Percentiles rank a stretch among this genome's conserved stretches.
These are phyloP conservation scores for Henckelia pumila DNA, from an alignment of 257 asterid genomes.

Conservation along the genomic window DNA sequence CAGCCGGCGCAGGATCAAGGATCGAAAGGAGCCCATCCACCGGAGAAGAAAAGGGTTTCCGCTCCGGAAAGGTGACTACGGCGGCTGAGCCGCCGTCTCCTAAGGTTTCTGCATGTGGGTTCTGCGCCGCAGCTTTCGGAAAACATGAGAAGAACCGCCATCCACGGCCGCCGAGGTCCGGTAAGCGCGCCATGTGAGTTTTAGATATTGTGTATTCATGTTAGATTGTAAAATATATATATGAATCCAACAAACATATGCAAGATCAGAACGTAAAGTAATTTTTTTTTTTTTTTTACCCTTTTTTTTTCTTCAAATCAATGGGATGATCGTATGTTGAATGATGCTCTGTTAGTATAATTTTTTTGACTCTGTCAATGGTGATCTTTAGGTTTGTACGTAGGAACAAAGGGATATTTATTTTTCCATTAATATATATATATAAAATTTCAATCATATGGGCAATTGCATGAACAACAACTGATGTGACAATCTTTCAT, in stretches of 20 bases:
- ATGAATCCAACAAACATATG: too few species aligned
- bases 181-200: constrained; percentile 38
- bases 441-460: too few species aligned
- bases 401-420: too few species aligned
- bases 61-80: constrained; percentile 43
- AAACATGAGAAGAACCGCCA: constrained; percentile 41
- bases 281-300: too few species aligned
- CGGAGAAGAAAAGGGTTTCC: constrained; percentile 40
- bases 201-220: too few species aligned
- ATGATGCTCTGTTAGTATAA: background rate
- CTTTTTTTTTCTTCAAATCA: too few species aligned
- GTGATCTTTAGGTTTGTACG: too few species aligned
- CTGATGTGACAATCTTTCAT: too few species aligned
- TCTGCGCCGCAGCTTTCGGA: constrained; percentile 37
- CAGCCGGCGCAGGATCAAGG: constrained; percentile 25
- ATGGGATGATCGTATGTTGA: background rate
- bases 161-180: constrained; percentile 39
- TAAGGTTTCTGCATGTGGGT: constrained; percentile 47
- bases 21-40: constrained; percentile 48
- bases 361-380: too few species aligned
- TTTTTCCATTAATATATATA: too few species aligned
- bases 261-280: background rate
- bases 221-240: background rate
- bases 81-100: constrained; percentile 57
- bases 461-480: too few species aligned